Conservation (phyloP, 768 basidiomycete genomes). For the Galerina sulciceps region DNA sequence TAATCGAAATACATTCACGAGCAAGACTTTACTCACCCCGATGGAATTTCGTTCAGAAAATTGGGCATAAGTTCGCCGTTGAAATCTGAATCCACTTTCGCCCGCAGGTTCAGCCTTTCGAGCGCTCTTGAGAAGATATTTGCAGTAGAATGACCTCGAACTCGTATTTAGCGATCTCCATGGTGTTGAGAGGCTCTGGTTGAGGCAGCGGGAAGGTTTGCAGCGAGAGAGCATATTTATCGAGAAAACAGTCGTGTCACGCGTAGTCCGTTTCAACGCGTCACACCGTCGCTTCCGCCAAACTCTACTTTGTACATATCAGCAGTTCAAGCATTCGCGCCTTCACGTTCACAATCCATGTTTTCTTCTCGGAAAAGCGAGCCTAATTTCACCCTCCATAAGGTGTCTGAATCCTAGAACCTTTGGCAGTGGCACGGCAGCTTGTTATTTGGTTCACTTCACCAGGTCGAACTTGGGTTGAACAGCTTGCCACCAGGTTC, state of each 20-base stretch:
- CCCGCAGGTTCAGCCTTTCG: neutral
- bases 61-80: constrained; percentile 30
- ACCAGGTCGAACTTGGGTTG: too few species aligned
- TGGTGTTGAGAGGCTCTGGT: constrained; percentile 1
- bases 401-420: too few species aligned
- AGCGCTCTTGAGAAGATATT: neutral
- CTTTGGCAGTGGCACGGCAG: too few species aligned
- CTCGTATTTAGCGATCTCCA: constrained; percentile 16
- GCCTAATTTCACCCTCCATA: too few species aligned
- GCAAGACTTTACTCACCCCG: constrained; percentile 30
- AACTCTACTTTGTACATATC: neutral
- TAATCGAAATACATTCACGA: neutral
- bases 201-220: constrained; percentile 4
- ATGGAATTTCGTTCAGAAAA: constrained; percentile 35
- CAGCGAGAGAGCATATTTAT: constrained; percentile 22
- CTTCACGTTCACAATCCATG: too few species aligned
- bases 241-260: constrained; percentile 12
- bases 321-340: too few species aligned
- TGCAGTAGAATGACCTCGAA: neutral
- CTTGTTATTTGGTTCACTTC: too few species aligned
- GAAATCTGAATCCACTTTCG: neutral
- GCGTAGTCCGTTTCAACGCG: neutral
- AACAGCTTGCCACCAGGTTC: too few species aligned
- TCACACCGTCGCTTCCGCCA: neutral
- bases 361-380: too few species aligned